Evolutionary conservation across 2,329 filamentous ascomycete genomes (phyloP).

Genomic region (Alternaria incomplexa): DNA sequence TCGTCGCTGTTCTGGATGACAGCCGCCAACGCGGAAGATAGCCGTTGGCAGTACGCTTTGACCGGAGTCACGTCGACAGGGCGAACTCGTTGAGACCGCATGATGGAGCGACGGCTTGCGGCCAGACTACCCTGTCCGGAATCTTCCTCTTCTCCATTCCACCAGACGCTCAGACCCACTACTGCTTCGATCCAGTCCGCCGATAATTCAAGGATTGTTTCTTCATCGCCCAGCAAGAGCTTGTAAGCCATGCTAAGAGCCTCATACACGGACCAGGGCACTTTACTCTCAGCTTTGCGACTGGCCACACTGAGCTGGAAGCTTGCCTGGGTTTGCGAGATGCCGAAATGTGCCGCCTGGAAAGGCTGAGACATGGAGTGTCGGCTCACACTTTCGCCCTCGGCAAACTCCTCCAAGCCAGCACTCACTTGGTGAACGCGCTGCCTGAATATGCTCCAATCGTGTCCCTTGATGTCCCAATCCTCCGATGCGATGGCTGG

Average conservation of each 20-base stretch:
- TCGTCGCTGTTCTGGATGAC: slow-evolving; percentile 70
- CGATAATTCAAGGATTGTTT: slow-evolving; percentile 76
- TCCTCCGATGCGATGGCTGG: slow-evolving; percentile 70
- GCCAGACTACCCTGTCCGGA: slow-evolving; percentile 51
- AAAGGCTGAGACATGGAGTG: slow-evolving; percentile 53
- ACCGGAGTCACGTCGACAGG: slow-evolving; percentile 60
- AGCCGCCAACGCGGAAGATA: slow-evolving; percentile 71
- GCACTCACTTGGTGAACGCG: slow-evolving; percentile 72
- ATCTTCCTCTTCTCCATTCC: slow-evolving; percentile 74
- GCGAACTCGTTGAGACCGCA: slow-evolving; percentile 50
- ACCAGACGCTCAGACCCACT: slow-evolving; percentile 85
- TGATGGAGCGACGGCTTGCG: slow-evolving; percentile 52
- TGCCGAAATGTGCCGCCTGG: slow-evolving; percentile 48
- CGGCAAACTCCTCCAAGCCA: slow-evolving; percentile 77
- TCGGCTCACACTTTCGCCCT: slow-evolving; percentile 67
- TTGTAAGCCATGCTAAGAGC: slow-evolving; percentile 81
- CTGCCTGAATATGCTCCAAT: slow-evolving; percentile 85
- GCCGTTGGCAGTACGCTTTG: slow-evolving; percentile 74
- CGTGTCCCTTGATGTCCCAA: slow-evolving; percentile 82
- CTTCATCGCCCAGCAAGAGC: slow-evolving; percentile 76
- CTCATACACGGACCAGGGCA: slow-evolving; percentile 91
- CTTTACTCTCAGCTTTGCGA: slow-evolving; percentile 78
- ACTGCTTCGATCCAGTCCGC: slow-evolving; percentile 94
- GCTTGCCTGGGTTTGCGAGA: slow-evolving; percentile 56
- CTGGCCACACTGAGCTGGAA: slow-evolving; percentile 71